phyloP scores from a whole-genome alignment of 495 filamentous ascomycete genomes.

The Pseudotulostoma volvatum region DNA sequence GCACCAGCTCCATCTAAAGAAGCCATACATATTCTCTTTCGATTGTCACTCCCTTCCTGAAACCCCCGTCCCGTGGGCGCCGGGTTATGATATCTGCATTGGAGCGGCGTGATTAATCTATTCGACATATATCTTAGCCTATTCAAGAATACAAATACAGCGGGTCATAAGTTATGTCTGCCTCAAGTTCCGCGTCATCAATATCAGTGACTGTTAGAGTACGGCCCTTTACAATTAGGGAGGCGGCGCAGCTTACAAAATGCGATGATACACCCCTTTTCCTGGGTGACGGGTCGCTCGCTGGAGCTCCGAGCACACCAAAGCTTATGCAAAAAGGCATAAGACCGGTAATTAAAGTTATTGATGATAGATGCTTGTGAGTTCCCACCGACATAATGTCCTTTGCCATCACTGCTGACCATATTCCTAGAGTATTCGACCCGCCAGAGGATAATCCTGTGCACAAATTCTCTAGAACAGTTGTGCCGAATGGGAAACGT shows the following conservation, averaged over 20 bases:
- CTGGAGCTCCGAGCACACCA: constrained; percentile 56
- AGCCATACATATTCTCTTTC: too few species aligned
- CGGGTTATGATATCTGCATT: too few species aligned
- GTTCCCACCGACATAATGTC: constrained; percentile 16
- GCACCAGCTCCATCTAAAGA: too few species aligned
- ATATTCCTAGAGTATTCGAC: constrained; percentile 64
- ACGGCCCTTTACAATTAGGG: constrained; percentile 67
- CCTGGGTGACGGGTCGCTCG: constrained; percentile 86
- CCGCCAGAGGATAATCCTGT: constrained; percentile 92
- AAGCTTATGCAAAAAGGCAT: constrained; percentile 79
- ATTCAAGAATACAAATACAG: too few species aligned
- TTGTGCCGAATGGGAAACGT: constrained; percentile 73
- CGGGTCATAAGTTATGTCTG: constrained; percentile 28
- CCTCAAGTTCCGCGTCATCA: constrained; percentile 44
- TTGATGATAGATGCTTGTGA: constrained; percentile 92
- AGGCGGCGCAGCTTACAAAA: constrained; percentile 52
- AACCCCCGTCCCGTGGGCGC: too few species aligned
- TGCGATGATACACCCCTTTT: constrained; percentile 80
- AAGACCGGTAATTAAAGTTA: constrained; percentile 81
- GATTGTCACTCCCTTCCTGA: too few species aligned
- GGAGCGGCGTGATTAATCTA: too few species aligned
- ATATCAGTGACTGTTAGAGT: constrained; percentile 70
- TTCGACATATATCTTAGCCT: too few species aligned
- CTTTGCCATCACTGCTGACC: not conserved
- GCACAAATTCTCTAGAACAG: constrained; percentile 72